A percentile compares a stretch with the other conserved stretches of the same genome.
These are phyloP conservation scores for Leucocoprinus leucothites DNA, from an alignment of 768 basidiomycete genomes.

Conservation along the genomic window DNA sequence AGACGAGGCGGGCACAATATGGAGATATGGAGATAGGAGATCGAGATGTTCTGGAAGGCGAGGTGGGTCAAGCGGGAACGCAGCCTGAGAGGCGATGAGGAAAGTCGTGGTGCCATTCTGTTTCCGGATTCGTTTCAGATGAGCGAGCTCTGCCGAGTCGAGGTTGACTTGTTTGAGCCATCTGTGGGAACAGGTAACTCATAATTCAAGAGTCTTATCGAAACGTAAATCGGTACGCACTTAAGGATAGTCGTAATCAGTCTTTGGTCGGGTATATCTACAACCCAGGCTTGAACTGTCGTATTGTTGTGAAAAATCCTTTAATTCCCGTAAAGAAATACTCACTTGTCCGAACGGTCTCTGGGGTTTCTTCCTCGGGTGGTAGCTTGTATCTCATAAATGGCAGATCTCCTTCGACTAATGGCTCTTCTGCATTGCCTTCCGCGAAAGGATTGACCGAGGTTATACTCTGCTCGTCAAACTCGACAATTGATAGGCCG, in stretches of 20 bases:
- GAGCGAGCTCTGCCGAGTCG: slow-evolving; percentile 59
- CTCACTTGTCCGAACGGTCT: slow-evolving; percentile 55
- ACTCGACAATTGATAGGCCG: slow-evolving; percentile 30
- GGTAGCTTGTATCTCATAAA: slow-evolving; percentile 59
- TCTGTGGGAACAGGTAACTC: slow-evolving; percentile 31
- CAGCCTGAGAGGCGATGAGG: slow-evolving; percentile 40
- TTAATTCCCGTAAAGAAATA: slow-evolving; percentile 2
- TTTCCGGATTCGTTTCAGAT: slow-evolving; percentile 77
- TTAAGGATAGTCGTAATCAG: slow-evolving; percentile 60
- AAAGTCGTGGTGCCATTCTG: slow-evolving; percentile 43
- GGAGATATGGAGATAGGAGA: slow-evolving; percentile 50
- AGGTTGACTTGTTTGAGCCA: slow-evolving; percentile 66
- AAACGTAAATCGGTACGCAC: slow-evolving; percentile 30
- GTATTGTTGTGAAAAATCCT: background rate
- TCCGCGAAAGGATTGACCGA: slow-evolving; percentile 26
- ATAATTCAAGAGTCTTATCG: background rate
- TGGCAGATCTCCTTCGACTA: slow-evolving; percentile 60
- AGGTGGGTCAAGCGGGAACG: slow-evolving; percentile 34
- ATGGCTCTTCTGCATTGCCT: slow-evolving; percentile 42
- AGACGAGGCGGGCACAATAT: slow-evolving; percentile 60
- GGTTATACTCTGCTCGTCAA: slow-evolving; percentile 5
- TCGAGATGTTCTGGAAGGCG: slow-evolving; percentile 44
- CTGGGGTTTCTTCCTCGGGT: slow-evolving; percentile 61
- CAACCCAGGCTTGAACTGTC: slow-evolving; percentile 72
- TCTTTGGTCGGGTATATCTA: slow-evolving; percentile 63